Evolutionary conservation across 495 filamentous ascomycete species (phyloP).

Genomic region (Paragyromitra xinjiangensis): DNA sequence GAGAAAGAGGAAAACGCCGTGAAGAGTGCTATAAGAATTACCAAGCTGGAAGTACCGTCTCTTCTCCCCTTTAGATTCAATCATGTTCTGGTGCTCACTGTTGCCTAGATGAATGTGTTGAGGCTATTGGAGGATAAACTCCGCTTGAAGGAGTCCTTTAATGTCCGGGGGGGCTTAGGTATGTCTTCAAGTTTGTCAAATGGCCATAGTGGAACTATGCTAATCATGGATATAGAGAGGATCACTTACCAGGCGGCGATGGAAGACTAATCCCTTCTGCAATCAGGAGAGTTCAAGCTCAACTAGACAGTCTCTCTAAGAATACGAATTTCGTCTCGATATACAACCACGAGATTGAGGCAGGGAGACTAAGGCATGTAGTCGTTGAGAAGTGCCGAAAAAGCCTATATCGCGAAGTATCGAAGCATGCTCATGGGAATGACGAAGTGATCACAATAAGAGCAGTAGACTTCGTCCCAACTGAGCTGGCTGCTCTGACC

Average conservation of each 20-base stretch:
- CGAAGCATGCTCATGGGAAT: constrained; percentile 2
- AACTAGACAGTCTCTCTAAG: not conserved
- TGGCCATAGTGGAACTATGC: no score
- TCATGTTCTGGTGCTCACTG: not conserved
- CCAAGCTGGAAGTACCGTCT: not conserved
- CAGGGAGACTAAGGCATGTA: not conserved
- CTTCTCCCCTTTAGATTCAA: not conserved
- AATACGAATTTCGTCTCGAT: not conserved
- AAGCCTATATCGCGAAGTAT: not conserved
- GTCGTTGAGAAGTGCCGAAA: not conserved
- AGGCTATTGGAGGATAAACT: not conserved
- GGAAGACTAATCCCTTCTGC: not conserved
- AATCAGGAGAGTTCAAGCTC: not conserved
- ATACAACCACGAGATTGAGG: not conserved
- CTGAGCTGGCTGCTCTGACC: not conserved
- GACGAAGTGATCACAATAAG: not conserved
- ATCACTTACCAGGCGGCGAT: not conserved
- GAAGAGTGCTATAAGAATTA: not conserved
- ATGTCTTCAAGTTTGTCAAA: not conserved
- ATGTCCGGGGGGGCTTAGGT: not conserved
- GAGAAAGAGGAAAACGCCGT: not conserved
- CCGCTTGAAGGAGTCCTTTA: not conserved
- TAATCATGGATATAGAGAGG: not conserved
- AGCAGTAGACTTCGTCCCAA: not conserved
- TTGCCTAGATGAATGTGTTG: not conserved